These are phyloP conservation scores for Nemophila menziesii DNA, from an alignment of 257 asterid genomes.

Conservation along the genomic window DNA sequence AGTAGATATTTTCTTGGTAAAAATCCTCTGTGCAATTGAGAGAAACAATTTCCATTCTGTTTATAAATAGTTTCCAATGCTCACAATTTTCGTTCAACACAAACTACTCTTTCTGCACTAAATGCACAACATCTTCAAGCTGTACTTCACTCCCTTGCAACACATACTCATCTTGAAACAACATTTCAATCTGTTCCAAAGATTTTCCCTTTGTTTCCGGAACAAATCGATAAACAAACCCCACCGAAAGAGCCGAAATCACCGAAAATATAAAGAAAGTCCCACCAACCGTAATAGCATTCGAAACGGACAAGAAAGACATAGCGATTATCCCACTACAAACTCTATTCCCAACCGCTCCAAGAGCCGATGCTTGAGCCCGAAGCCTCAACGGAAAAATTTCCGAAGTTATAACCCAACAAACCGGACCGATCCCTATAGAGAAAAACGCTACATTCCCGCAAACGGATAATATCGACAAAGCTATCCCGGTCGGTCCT, in stretches of 20 bases:
- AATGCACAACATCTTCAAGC: constrained; percentile 60
- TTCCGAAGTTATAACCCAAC: constrained; percentile 89
- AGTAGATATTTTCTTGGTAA: background rate
- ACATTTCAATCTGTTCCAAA: constrained; percentile 64
- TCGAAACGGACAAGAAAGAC: constrained; percentile 79
- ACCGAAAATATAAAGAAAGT: constrained; percentile 52
- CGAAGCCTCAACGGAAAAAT: constrained; percentile 72
- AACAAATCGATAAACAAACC: constrained; percentile 43
- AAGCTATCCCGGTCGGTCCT: constrained; percentile 31
- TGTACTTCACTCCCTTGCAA: constrained; percentile 39
- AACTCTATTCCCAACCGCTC: constrained; percentile 83
- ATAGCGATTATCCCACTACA: constrained; percentile 85
- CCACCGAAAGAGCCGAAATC: constrained; percentile 46
- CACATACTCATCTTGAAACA: constrained; percentile 49
- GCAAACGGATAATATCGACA: constrained; percentile 51
- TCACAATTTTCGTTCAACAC: background rate
- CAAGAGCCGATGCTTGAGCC: constrained; percentile 86
- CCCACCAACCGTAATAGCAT: constrained; percentile 54
- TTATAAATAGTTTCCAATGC: background rate
- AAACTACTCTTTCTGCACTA: constrained; percentile 38
- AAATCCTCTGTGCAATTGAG: background rate
- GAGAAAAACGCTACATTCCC: constrained; percentile 90
- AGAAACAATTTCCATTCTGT: background rate
- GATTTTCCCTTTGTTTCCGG: constrained; percentile 96
- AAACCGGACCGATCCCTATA: constrained; percentile 75